Conservation (phyloP, 768 basidiomycete genomes). For the Podaxis sp. region DNA sequence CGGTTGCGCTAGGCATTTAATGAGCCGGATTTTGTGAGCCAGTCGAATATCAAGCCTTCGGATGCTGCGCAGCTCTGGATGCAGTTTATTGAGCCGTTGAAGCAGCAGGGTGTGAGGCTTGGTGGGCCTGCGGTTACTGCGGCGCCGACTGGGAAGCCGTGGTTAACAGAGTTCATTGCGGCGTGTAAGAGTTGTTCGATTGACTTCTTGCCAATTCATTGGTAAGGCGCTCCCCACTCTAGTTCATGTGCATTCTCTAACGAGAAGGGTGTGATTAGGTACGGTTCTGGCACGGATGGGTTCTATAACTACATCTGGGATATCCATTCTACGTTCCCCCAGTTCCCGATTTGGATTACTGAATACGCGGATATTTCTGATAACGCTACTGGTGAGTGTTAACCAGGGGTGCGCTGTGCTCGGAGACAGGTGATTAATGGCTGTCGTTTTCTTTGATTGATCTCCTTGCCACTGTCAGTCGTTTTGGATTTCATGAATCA, state of each 20-base stretch:
- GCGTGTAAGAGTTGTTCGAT: constrained; percentile 52
- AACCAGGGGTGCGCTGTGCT: not conserved
- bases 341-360: constrained; percentile 62
- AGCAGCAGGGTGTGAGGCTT: constrained; percentile 45
- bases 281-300: constrained; percentile 53
- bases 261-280: constrained; percentile 34
- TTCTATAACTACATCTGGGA: constrained; percentile 57
- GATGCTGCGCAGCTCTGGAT: constrained; percentile 58
- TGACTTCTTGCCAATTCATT: constrained; percentile 51
- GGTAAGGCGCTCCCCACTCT: constrained; percentile 27
- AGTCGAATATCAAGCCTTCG: constrained; percentile 45
- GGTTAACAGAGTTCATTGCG: constrained; percentile 52
- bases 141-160: constrained; percentile 49
- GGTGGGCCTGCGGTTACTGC: constrained; percentile 62
- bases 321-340: constrained; percentile 48
- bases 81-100: constrained; percentile 56
- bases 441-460: not conserved
- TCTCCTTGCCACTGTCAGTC: constrained; percentile 27
- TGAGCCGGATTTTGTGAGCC: constrained; percentile 54
- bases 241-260: not conserved
- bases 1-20: constrained; percentile 32
- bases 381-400: constrained; percentile 37
- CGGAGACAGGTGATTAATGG: not conserved
- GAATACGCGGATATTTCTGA: constrained; percentile 59
- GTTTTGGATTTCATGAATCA: constrained; percentile 57